Percentiles rank a stretch among this genome's conserved stretches.
Evolutionary conservation across 2,329 filamentous ascomycete species (phyloP).

Genomic region (Trichophyton equinum): DNA sequence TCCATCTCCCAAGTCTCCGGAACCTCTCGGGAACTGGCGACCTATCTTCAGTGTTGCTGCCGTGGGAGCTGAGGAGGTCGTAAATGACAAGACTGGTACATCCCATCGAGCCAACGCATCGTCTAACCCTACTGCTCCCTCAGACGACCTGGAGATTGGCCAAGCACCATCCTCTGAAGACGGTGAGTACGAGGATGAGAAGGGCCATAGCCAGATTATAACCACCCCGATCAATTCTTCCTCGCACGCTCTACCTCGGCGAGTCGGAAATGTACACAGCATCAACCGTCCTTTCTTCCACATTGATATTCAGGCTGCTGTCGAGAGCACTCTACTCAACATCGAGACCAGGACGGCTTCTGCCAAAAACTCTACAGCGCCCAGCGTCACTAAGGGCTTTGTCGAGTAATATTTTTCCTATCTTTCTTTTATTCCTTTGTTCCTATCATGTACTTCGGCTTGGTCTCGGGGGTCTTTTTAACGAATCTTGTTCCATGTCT

Average conservation of each 20-base stretch:
- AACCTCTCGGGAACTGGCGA: slow-evolving; percentile 10
- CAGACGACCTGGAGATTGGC: neutral
- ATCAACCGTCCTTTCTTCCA: slow-evolving; percentile 12
- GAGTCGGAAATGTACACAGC: slow-evolving; percentile 9
- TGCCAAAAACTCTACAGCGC: neutral
- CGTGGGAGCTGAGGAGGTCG: slow-evolving; percentile 1
- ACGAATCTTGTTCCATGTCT: neutral
- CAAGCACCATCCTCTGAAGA: neutral
- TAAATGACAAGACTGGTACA: neutral
- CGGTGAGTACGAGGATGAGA: slow-evolving; percentile 2
- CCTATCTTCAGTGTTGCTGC: slow-evolving; percentile 12
- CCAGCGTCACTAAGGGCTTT: neutral
- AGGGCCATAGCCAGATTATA: neutral
- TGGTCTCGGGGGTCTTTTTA: neutral
- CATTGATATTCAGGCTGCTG: slow-evolving; percentile 9
- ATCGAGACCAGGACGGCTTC: slow-evolving; percentile 5
- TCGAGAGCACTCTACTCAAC: slow-evolving; percentile 10
- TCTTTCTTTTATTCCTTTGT: neutral
- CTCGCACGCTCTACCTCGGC: neutral
- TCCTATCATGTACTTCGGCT: neutral
- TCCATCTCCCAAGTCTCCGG: slow-evolving; percentile 13
- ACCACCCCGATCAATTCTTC: neutral
- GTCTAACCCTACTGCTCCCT: neutral
- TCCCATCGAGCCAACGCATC: neutral
- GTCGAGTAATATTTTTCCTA: neutral